Evolutionary conservation across 345 rosid species (phyloP), one percentile per base, ranked within the genome.

Genomic region (Moringa oleifera): DNA sequence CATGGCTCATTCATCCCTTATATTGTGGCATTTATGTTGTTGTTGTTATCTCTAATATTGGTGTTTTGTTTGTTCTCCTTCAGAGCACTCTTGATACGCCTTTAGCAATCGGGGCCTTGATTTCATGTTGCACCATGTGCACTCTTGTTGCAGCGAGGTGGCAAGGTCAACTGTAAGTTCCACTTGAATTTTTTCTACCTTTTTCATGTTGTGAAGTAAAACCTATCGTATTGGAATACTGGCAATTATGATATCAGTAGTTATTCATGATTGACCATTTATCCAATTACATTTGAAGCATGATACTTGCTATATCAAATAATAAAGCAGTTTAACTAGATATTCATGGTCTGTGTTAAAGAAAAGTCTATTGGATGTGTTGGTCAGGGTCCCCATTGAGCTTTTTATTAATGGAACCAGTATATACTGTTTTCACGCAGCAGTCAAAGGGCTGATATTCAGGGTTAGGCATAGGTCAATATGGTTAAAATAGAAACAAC

Each of bases 1-100:
- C n/a, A n/a, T n/a, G 33, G 33, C 33, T 28, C 33, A 28, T 28
- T 3, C 3, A 28, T 28, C 8, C 33, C 33, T 28, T 28, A 28
- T 28, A 28, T 11, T 41, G 9, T 41, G 47, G 47, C 12, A 41
- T 41, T 41, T 41, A 5, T 1, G 47, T 41, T 41, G 1, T 41
- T n/a, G n/a, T n/a, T n/a, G 12, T 41, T 51, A 18, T 18, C 54
- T 20, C 6, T 10, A n/a, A n/a, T n/a, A 51, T 49, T 45, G 6
- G 11, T 21, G 12, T 67, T 17, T 16, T 22, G 18, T 33, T 20
- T 49, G 12, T 64, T 66, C 45, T 64, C 46, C 66, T 54, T 52
- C 93, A 91, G 95, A 86, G 98, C 77, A 77, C 87, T 51, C 75
- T 80, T 57, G 98, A 91, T 80, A 71, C 75, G 1, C 80, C 68